These are phyloP conservation scores for Claviceps monticola DNA, from an alignment of 2,329 filamentous ascomycete species.

Conservation along the genomic window DNA sequence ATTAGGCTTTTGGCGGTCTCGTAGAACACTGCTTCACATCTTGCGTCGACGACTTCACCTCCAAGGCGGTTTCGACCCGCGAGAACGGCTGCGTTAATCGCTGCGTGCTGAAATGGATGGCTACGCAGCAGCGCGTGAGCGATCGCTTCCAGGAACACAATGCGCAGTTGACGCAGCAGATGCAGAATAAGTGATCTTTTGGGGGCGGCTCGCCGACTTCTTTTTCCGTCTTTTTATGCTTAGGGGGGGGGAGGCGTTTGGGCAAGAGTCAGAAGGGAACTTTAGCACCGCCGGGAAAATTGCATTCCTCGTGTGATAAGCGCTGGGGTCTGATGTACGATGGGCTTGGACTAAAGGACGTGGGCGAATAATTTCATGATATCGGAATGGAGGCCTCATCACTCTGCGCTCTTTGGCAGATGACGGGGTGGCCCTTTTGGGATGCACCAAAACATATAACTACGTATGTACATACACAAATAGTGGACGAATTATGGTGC, in stretches of 20 bases:
- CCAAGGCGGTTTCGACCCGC: slow-evolving; percentile 77
- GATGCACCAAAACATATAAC: not conserved
- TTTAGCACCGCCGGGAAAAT: not conserved
- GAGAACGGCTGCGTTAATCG: slow-evolving; percentile 88
- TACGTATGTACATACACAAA: not conserved
- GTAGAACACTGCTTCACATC: slow-evolving; percentile 89
- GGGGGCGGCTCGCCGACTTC: not conserved
- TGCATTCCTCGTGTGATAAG: too few species aligned
- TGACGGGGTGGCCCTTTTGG: not conserved
- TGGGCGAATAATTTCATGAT: slow-evolving; percentile 4
- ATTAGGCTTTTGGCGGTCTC: slow-evolving; percentile 23
- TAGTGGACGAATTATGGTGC: too few species aligned
- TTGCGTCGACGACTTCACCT: slow-evolving; percentile 97
- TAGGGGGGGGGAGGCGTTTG: not conserved
- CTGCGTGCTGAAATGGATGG: slow-evolving; percentile 94
- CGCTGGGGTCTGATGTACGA: not conserved
- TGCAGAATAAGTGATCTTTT: slow-evolving; percentile 29
- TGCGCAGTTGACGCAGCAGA: slow-evolving; percentile 41
- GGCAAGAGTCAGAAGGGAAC: not conserved
- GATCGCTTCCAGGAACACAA: slow-evolving; percentile 74
- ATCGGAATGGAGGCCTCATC: not conserved
- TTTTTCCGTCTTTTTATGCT: not conserved
- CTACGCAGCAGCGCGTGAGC: slow-evolving; percentile 76
- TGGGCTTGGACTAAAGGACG: not conserved
- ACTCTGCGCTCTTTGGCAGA: not conserved